Percentiles rank a stretch among this genome's conserved stretches.
Evolutionary conservation across 148 eudicot genomes (phyloP).

Genomic region (Rhododendron ovatum): DNA sequence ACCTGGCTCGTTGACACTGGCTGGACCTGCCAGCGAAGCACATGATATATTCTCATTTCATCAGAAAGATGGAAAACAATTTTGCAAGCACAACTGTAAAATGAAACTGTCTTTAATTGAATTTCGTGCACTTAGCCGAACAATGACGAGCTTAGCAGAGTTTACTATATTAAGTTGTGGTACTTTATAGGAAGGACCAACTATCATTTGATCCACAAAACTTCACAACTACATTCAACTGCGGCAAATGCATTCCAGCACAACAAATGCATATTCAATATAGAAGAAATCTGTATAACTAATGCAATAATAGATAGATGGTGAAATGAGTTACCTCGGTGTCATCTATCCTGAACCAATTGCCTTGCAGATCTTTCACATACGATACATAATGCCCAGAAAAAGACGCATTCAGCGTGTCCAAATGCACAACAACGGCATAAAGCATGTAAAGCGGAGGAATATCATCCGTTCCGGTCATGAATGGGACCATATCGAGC

Average conservation of each 20-base stretch:
- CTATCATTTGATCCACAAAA: background rate
- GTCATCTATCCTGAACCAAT: conserved; percentile 87
- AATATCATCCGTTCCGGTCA: conserved; percentile 76
- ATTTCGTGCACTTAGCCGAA: background rate
- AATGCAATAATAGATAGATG: background rate
- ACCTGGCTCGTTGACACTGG: conserved; percentile 71
- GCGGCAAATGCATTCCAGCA: background rate
- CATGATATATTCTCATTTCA: background rate
- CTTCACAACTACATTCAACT: background rate
- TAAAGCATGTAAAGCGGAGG: conserved; percentile 92
- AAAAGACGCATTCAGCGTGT: conserved; percentile 88
- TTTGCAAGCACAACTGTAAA: background rate
- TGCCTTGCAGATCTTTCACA: conserved; percentile 77
- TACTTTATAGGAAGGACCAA: background rate
- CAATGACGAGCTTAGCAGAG: background rate
- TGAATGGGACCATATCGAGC: conserved; percentile 89
- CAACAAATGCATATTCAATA: background rate
- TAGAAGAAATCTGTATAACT: background rate
- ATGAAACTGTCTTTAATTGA: no score
- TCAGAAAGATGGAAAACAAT: background rate
- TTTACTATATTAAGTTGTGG: background rate
- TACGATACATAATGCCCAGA: conserved; percentile 91
- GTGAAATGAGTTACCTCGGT: conserved; percentile 50
- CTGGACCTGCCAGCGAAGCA: conserved; percentile 54
- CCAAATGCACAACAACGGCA: conserved; percentile 88